Conservation (phyloP, 2,329 filamentous ascomycete genomes). For the Dactylellina cionopaga region DNA sequence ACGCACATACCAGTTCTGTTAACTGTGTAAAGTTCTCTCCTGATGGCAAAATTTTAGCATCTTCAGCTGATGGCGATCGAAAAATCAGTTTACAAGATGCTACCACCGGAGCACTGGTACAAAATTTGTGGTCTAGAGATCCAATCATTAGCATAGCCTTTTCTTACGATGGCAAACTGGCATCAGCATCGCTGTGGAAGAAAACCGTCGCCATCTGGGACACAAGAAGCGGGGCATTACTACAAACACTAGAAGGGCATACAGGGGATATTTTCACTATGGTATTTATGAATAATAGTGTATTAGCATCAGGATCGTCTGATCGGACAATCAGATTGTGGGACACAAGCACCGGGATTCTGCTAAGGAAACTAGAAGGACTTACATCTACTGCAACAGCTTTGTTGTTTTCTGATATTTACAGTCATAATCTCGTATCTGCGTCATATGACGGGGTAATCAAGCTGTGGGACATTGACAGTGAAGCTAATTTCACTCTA, state of each 20-base stretch:
- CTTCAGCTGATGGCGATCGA: too few relatives aligned
- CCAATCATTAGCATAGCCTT: not conserved
- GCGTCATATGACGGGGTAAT: too few relatives aligned
- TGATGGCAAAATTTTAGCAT: not conserved
- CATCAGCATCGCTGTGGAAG: not conserved
- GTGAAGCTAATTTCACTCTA: too few relatives aligned
- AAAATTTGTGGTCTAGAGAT: too few relatives aligned
- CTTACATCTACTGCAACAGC: too few relatives aligned
- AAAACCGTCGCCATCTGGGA: not conserved
- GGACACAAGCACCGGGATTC: not conserved
- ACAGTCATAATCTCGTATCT: too few relatives aligned
- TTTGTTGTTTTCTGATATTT: too few relatives aligned
- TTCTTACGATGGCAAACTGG: not conserved
- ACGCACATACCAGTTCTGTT: not conserved
- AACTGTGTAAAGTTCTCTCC: not conserved
- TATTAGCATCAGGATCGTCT: not conserved
- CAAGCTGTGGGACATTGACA: too few relatives aligned
- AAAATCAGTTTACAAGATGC: too few relatives aligned
- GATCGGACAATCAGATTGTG: constrained; percentile 29
- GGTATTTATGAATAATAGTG: too few relatives aligned
- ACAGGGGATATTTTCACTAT: not conserved
- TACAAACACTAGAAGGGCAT: not conserved
- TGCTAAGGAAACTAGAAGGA: not conserved
- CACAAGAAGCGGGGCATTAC: not conserved
- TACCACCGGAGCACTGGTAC: too few relatives aligned